A percentile compares a stretch with the other conserved stretches of the same genome.
Conservation (phyloP, 2,329 filamentous ascomycete genomes). For the Leptographium lundbergii region DNA sequence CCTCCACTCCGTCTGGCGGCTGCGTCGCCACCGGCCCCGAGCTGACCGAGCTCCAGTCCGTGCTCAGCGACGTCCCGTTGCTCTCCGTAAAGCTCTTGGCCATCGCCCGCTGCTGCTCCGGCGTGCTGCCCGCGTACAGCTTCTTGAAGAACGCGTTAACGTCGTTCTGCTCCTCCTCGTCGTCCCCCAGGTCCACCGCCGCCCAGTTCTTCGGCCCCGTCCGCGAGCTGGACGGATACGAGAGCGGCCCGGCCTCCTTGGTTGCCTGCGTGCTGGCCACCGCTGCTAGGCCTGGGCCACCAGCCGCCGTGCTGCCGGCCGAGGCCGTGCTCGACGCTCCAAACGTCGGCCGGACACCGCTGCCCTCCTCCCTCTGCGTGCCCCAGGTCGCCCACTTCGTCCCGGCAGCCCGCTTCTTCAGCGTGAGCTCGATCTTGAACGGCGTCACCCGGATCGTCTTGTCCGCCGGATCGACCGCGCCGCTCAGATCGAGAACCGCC, state of each 20-base stretch:
- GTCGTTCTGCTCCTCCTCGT: conserved; percentile 46
- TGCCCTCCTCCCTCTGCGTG: conserved; percentile 8
- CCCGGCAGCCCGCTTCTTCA: conserved; percentile 17
- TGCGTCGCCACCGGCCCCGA: conserved; percentile 56
- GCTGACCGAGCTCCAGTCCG: conserved; percentile 77
- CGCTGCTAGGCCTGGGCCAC: neutral
- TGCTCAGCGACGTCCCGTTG: conserved; percentile 84
- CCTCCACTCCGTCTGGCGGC: conserved; percentile 66
- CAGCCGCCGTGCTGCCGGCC: neutral
- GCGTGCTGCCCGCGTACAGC: conserved; percentile 63
- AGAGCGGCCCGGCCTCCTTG: conserved; percentile 24
- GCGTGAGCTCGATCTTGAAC: conserved; percentile 21
- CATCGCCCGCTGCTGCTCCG: conserved; percentile 84
- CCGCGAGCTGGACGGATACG: conserved; percentile 79
- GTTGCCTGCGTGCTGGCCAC: neutral
- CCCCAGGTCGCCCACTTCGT: conserved; percentile 21
- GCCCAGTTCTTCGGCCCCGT: conserved; percentile 88
- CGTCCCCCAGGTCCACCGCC: conserved; percentile 44
- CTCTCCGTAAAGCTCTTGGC: conserved; percentile 95
- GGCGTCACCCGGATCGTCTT: conserved; percentile 16
- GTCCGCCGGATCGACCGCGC: conserved; percentile 14
- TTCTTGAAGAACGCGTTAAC: conserved; percentile 83
- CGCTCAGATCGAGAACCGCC: conserved; percentile 15
- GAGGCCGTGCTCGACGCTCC: neutral
- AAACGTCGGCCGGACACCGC: conserved; percentile 5